Evolutionary conservation across 2,329 filamentous ascomycete species (phyloP), one percentile per base, ranked within the genome.

Genomic region (Fusarium lyarnte): DNA sequence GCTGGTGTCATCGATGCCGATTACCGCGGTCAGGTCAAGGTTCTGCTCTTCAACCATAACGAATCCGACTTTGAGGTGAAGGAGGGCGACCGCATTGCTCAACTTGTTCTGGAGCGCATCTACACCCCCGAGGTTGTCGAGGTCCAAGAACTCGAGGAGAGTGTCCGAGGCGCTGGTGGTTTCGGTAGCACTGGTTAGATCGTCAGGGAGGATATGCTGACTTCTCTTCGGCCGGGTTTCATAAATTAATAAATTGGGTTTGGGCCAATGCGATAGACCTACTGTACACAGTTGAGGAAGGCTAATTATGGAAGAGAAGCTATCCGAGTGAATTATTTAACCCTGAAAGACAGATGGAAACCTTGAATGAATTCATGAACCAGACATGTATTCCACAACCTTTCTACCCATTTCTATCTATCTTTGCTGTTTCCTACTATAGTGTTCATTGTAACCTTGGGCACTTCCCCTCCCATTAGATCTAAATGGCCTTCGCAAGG

Each of bases 1-100:
- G 96, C 96, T 1, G 96, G 96, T 60, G 96, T 99, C 73, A 98
- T 99, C 77, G 96, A 99, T 82, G 95, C 95, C 38, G 96, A 99
- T 83, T 99, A 99, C 86, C 90, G 96, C 39, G 96, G 96, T 25
- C 93, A 93, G 75, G 92, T 99, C 78, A 97, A 97, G 86, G 93
- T 99, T 31, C 87, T 99, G 74, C 89, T 99, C 58, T 98, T 98
- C 83, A 99, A 99, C 85, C 92, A 97, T 82, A 88, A 88, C 57
- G 94, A 97, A 55, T 84, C 84, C 43, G 94, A 97, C 81, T 98
- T 97, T 79, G 86, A 84, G 73, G 86, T 99, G 74, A 92, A 92
- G 78, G 91, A 92, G 79, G 95, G 95, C 54, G 96, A 99, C 83
- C 92, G 96, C 58, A 86, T 99, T 78, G 97, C 96, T 45, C 96